Evolutionary conservation across 2,329 filamentous ascomycete species (phyloP).

Genomic region (Pseudogymnoascus verrucosus): DNA sequence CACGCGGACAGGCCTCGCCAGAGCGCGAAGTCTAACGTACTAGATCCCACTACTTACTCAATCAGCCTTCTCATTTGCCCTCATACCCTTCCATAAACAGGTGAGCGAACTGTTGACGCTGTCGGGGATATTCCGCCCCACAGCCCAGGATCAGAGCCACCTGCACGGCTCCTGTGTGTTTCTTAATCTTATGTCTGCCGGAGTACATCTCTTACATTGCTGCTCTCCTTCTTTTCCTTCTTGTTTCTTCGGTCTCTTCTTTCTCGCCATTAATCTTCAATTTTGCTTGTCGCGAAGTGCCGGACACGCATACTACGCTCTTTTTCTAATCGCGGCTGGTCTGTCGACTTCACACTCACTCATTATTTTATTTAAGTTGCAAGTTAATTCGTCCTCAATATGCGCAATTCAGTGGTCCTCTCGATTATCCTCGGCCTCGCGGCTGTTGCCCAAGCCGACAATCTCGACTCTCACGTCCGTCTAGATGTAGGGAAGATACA

Average conservation of each 20-base stretch:
- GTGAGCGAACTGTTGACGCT: neutral
- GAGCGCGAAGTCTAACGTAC: slow-evolving; percentile 8
- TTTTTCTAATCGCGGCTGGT: slow-evolving; percentile 7
- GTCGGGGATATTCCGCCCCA: neutral
- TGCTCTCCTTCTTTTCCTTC: slow-evolving; percentile 3
- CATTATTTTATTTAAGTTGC: neutral
- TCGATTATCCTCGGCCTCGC: neutral
- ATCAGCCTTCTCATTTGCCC: neutral
- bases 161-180: slow-evolving; percentile 4
- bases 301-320: slow-evolving; percentile 2
- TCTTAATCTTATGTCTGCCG: neutral
- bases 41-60: neutral
- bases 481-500: neutral
- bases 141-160: neutral
- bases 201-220: neutral
- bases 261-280: neutral
- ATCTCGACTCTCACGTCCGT: neutral
- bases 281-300: neutral
- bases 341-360: slow-evolving; percentile 4
- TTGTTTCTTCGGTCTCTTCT: neutral
- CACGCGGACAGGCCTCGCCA: slow-evolving; percentile 3
- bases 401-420: neutral
- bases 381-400: neutral
- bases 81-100: neutral
- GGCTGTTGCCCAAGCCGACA: neutral